Evolutionary conservation across 2,329 filamentous ascomycete species (phyloP).

Genomic region (Nothomitra cinnamomea): DNA sequence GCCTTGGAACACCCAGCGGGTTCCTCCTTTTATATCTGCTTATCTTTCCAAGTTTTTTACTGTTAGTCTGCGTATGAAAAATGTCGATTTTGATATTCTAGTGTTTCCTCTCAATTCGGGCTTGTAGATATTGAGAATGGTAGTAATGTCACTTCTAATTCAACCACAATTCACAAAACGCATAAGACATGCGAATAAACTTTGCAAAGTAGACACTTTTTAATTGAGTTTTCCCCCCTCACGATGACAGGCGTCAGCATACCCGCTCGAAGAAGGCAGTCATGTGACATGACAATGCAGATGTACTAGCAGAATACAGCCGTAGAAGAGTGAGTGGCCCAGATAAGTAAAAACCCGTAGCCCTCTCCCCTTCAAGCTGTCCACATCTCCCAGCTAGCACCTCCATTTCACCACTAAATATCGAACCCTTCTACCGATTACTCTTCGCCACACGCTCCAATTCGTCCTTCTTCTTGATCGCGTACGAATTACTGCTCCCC

Average conservation of each 20-base stretch:
- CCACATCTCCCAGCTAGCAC: background rate
- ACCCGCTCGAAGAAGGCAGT: background rate
- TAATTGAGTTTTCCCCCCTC: background rate
- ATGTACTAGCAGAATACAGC: background rate
- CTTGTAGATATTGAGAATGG: background rate
- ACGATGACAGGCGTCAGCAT: background rate
- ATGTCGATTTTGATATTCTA: background rate
- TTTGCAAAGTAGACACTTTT: background rate
- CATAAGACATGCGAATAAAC: too few species aligned
- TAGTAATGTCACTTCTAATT: too few species aligned
- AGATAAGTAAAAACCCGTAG: background rate
- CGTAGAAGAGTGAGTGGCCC: background rate
- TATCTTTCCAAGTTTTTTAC: background rate
- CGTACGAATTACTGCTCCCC: conserved; percentile 99
- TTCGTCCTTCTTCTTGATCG: conserved; percentile 99
- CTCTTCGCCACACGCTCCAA: conserved; percentile 99
- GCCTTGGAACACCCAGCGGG: too few species aligned
- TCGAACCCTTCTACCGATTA: conserved; percentile 74
- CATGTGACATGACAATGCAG: background rate
- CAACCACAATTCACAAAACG: too few species aligned
- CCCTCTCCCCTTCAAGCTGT: background rate
- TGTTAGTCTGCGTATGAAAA: background rate
- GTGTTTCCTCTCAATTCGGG: background rate
- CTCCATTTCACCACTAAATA: background rate
- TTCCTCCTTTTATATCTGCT: too few species aligned